phyloP scores from a whole-genome alignment of 2,329 filamentous ascomycete species.

The Pestalotiopsis fici region DNA sequence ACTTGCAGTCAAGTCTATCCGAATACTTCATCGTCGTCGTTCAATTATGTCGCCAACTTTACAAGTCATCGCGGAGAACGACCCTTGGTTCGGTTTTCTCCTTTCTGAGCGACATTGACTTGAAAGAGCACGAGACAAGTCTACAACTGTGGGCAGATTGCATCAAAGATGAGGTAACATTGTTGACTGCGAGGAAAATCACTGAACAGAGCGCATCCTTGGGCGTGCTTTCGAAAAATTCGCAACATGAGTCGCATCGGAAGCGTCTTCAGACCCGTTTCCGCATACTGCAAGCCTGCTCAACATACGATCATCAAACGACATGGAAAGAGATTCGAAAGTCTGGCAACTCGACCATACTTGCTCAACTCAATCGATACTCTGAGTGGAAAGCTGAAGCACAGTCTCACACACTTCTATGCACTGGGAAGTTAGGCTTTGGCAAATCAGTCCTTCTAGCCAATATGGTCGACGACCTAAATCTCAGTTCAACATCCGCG shows the following conservation, averaged over 20 bases:
- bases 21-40: background rate
- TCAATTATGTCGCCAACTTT: background rate
- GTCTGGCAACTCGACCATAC: background rate
- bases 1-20: background rate
- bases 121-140: background rate
- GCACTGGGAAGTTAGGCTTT: background rate
- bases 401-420: background rate
- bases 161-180: background rate
- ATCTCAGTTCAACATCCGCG: background rate
- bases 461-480: background rate
- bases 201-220: background rate
- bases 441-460: background rate
- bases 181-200: background rate
- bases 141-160: background rate
- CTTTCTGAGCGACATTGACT: background rate
- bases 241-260: background rate
- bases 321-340: background rate
- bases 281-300: background rate
- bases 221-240: background rate
- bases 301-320: background rate
- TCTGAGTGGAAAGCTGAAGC: background rate
- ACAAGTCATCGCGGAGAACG: background rate
- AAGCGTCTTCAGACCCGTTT: background rate
- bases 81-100: background rate
- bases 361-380: background rate